Evolutionary conservation across 2,329 filamentous ascomycete genomes (phyloP).

Genomic region (Fusarium musae): DNA sequence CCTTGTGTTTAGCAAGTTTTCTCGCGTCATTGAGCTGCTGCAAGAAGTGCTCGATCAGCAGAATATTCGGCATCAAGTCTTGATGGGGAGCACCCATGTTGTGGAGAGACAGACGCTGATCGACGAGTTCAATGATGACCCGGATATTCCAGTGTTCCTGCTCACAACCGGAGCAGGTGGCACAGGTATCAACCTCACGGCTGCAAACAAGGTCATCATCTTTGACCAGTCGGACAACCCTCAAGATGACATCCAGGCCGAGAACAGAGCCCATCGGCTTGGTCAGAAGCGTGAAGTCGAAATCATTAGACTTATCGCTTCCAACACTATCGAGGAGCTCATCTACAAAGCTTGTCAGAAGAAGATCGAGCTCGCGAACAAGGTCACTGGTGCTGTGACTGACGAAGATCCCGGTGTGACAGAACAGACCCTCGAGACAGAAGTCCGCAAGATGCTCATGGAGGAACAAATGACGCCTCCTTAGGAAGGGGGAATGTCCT

Average conservation of each 20-base stretch:
- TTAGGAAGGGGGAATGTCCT: constrained; percentile 41
- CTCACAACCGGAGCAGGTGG: constrained; percentile 94
- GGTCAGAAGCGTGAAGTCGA: constrained; percentile 93
- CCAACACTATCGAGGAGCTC: constrained; percentile 88
- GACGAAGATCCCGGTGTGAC: constrained; percentile 45
- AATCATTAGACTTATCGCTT: constrained; percentile 84
- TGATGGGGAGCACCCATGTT: constrained; percentile 87
- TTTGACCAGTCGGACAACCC: constrained; percentile 98
- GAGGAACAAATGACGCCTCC: constrained; percentile 53
- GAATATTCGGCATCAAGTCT: constrained; percentile 80
- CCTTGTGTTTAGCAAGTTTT: constrained; percentile 94
- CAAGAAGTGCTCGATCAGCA: constrained; percentile 81
- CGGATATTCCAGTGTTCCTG: constrained; percentile 87
- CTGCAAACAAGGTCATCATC: constrained; percentile 96
- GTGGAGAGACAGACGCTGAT: constrained; percentile 87
- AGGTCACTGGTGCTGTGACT: constrained; percentile 58
- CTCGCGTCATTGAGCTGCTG: constrained; percentile 89
- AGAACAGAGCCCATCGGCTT: constrained; percentile 95
- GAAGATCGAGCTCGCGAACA: constrained; percentile 86
- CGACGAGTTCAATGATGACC: constrained; percentile 82
- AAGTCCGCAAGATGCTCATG: constrained; percentile 58
- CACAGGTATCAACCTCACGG: constrained; percentile 95
- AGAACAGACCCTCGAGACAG: constrained; percentile 55
- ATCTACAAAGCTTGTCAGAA: constrained; percentile 92
- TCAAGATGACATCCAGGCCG: constrained; percentile 97